phyloP scores from a whole-genome alignment of 352 stramenopile genomes.

The Phytopythium delawarense region DNA sequence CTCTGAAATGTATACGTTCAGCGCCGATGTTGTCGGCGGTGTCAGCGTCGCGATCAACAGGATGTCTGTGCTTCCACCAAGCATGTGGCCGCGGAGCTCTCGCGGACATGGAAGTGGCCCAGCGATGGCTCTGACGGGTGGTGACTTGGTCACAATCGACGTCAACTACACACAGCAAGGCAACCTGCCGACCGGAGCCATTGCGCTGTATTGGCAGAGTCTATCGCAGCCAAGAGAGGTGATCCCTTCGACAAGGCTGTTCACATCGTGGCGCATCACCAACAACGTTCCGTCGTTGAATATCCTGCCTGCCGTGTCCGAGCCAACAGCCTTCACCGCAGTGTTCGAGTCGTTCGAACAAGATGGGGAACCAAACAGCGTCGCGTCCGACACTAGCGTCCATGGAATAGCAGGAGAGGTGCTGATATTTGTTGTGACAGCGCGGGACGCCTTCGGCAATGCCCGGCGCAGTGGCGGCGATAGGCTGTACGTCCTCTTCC shows the following conservation, averaged over 20 bases:
- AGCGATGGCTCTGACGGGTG: slow-evolving; percentile 22
- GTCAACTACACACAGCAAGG: slow-evolving; percentile 48
- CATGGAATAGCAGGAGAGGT: slow-evolving; percentile 12
- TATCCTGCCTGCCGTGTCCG: slow-evolving; percentile 25
- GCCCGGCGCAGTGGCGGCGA: slow-evolving; percentile 26
- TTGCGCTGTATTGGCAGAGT: slow-evolving; percentile 54
- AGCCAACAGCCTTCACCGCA: slow-evolving; percentile 34
- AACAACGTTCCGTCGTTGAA: slow-evolving; percentile 51
- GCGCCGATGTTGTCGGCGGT: slow-evolving; percentile 19
- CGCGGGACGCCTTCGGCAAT: slow-evolving; percentile 42
- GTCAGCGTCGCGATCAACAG: slow-evolving; percentile 31
- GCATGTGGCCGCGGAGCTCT: slow-evolving; percentile 19
- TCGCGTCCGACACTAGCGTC: background rate
- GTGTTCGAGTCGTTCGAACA: slow-evolving; percentile 16
- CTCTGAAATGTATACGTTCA: slow-evolving; percentile 58
- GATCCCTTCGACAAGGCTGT: slow-evolving; percentile 36
- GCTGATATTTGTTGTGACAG: slow-evolving; percentile 31
- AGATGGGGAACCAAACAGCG: background rate
- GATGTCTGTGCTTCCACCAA: slow-evolving; percentile 4
- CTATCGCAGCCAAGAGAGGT: slow-evolving; percentile 37
- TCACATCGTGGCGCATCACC: slow-evolving; percentile 47
- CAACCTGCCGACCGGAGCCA: slow-evolving; percentile 21
- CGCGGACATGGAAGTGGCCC: slow-evolving; percentile 8
- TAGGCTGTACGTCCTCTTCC: slow-evolving; percentile 32
- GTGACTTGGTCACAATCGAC: slow-evolving; percentile 37